A percentile compares a stretch with the other conserved stretches of the same genome.
Conservation (phyloP, 768 basidiomycete species). For the Lepiota subincarnata region DNA sequence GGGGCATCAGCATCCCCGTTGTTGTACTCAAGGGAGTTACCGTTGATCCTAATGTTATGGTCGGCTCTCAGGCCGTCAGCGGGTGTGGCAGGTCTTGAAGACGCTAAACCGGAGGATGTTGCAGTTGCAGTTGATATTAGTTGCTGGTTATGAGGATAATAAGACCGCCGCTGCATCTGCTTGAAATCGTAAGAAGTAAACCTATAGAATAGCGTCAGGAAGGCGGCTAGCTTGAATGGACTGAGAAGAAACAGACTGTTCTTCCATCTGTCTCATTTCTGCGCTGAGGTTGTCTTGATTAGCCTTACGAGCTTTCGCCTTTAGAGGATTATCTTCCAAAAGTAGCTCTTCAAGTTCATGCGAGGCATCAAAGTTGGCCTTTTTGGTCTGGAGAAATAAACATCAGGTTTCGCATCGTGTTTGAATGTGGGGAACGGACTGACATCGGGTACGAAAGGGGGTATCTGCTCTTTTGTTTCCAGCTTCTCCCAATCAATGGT, state of each 20-base stretch:
- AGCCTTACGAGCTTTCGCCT: slow-evolving; percentile 88
- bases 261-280: slow-evolving; percentile 98
- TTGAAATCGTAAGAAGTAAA: slow-evolving; percentile 92
- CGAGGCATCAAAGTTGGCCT: slow-evolving; percentile 98
- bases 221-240: slow-evolving; percentile 3
- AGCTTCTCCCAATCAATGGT: slow-evolving; percentile 87
- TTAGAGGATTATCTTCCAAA: slow-evolving; percentile 94
- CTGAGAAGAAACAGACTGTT: slow-evolving; percentile 63
- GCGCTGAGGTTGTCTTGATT: slow-evolving; percentile 84
- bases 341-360: slow-evolving; percentile 96
- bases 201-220: slow-evolving; percentile 34
- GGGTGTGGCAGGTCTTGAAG: slow-evolving; percentile 75
- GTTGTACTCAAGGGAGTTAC: slow-evolving; percentile 36
- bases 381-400: slow-evolving; percentile 69
- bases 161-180: slow-evolving; percentile 86
- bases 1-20: slow-evolving; percentile 12
- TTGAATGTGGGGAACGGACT: slow-evolving; percentile 22
- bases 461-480: slow-evolving; percentile 65
- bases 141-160: slow-evolving; percentile 83
- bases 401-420: slow-evolving; percentile 12
- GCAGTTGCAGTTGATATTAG: slow-evolving; percentile 69
- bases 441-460: slow-evolving; percentile 91
- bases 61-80: slow-evolving; percentile 46
- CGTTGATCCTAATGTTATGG: slow-evolving; percentile 26
- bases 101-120: slow-evolving; percentile 64